phyloP scores from a whole-genome alignment of 495 filamentous ascomycete species.

The Penicillium coprophilum region DNA sequence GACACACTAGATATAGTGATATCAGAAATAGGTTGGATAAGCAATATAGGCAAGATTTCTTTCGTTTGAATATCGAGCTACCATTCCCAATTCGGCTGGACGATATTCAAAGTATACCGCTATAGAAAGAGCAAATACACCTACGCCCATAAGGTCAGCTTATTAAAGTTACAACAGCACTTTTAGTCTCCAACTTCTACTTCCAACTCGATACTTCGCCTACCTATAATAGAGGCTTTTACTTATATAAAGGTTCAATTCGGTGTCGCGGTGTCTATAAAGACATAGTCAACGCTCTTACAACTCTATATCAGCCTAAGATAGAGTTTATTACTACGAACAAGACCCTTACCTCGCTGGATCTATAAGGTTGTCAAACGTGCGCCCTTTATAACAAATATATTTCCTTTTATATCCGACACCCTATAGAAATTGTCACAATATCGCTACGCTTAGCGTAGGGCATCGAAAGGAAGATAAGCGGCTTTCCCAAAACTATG shows the following conservation, averaged over 20 bases:
- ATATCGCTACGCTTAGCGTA: constrained; percentile 14
- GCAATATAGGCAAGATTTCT: constrained; percentile 17
- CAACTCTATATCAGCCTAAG: constrained; percentile 2
- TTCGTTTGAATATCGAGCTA: constrained; percentile 27
- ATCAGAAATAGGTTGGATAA: constrained; percentile 4
- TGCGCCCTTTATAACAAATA: constrained; percentile 20
- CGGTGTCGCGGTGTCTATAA: constrained; percentile 17
- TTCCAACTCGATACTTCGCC: constrained; percentile 17
- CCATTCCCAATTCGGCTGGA: constrained; percentile 22
- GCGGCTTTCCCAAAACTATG: constrained; percentile 27
- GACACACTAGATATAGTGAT: constrained; percentile 10
- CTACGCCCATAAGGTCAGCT: constrained; percentile 11
- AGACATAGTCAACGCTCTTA: constrained; percentile 10
- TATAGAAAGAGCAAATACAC: constrained; percentile 6
- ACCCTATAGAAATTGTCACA: constrained; percentile 16
- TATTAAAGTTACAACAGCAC: constrained; percentile 10
- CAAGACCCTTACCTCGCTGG: background rate
- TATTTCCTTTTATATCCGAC: constrained; percentile 16
- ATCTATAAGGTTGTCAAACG: constrained; percentile 14
- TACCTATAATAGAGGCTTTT: constrained; percentile 12
- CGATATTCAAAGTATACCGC: constrained; percentile 13
- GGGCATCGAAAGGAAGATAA: constrained; percentile 15
- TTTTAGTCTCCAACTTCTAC: constrained; percentile 24
- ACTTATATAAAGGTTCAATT: constrained; percentile 18
- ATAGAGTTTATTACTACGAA: background rate